Conservation (phyloP, 2,329 filamentous ascomycete species). For the Xylariaceae sp. region DNA sequence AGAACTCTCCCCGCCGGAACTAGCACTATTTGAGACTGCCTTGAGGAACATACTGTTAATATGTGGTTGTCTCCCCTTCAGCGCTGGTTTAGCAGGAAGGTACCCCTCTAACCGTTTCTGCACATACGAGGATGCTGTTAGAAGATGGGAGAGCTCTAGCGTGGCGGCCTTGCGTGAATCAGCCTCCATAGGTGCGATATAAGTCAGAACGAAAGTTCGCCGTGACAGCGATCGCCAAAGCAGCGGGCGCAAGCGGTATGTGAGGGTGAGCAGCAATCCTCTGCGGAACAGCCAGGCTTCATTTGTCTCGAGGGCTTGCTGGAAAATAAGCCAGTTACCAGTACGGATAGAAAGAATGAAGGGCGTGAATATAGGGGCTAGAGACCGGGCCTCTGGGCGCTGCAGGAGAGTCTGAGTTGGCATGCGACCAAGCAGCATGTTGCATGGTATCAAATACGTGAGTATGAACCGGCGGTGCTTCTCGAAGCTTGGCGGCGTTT, state of each 20-base stretch:
- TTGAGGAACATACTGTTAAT: constrained; percentile 56
- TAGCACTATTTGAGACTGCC: constrained; percentile 51
- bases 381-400: constrained; percentile 68
- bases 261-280: constrained; percentile 74
- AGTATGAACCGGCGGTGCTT: constrained; percentile 80
- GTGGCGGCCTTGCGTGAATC: constrained; percentile 69
- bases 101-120: constrained; percentile 67
- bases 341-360: constrained; percentile 71
- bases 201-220: constrained; percentile 76
- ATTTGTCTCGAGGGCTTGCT: constrained; percentile 65
- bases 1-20: constrained; percentile 35
- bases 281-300: constrained; percentile 75
- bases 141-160: constrained; percentile 71
- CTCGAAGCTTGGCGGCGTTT: constrained; percentile 63
- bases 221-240: constrained; percentile 84
- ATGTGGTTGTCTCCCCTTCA: constrained; percentile 43
- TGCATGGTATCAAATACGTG: constrained; percentile 79
- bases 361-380: constrained; percentile 70
- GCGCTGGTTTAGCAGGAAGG: constrained; percentile 42
- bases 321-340: constrained; percentile 76
- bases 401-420: constrained; percentile 68
- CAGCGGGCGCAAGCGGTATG: constrained; percentile 76
- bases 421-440: constrained; percentile 83
- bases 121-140: constrained; percentile 64
- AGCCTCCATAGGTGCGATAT: constrained; percentile 64